Conservation (phyloP, 345 rosid genomes). For the thale cress (Arabidopsis thaliana) region TAIR10.1 NC_003074.8:6032501-6033000, state of each 20-base stretch:
- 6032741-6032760: conserved; percentile 72
- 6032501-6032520: conserved; percentile 63
- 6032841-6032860: conserved; percentile 66
- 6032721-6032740: conserved; percentile 58
- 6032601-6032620: conserved; percentile 62
- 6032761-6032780: conserved; percentile 80
- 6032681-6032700: conserved; percentile 83
- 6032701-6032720: conserved; percentile 75
- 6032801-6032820: conserved; percentile 69
- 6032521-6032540: conserved; percentile 73
- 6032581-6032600: conserved; percentile 49
- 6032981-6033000: conserved; percentile 59
- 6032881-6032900: conserved; percentile 62
- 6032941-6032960: conserved; percentile 71
- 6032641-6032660: conserved; percentile 61
- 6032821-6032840: conserved; percentile 76
- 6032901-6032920: conserved; percentile 58
- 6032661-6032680: conserved; percentile 70
- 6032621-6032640: conserved; percentile 83
- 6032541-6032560: conserved; percentile 63
- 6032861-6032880: conserved; percentile 48
- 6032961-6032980: conserved; percentile 56
- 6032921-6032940: conserved; percentile 47
- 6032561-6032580: conserved; percentile 71
- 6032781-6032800: conserved; percentile 61